Evolutionary conservation across 305 asterid species (phyloP), one percentile per base, ranked within the genome.

Genomic region (Rubia peregrina): DNA sequence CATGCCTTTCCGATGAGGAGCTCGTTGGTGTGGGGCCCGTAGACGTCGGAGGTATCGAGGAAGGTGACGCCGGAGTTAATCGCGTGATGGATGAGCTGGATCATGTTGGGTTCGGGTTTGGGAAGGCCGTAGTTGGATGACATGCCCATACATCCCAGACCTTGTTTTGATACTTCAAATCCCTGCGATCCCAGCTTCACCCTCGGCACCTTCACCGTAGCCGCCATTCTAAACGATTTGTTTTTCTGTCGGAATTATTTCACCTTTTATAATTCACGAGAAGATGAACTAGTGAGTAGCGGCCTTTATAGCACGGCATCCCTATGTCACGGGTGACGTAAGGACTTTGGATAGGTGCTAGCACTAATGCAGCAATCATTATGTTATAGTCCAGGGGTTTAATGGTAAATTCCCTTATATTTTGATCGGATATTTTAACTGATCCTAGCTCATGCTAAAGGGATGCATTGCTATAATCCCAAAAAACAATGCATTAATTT

Each of bases 61-160:
- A 80, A 61, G 6, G 84, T 82, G 71, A 82, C 70, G 24, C 86
- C 86, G 64, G 76, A 64, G 46, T 74, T 43, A 13, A 77, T 70
- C 14, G 83, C 86, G 17, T 77, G 80, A 71, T 70, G 83, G 57
- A 82, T 79, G 36, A 82, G 80, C 5, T 65, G 2, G 68, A 82
- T 77, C 86, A 82, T 82, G 0, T 79, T 83, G 19, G 76, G 53
- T 10, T 79, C 83, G 51, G 85, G 85, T 71, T 79, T 82, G 21
- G 86, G 78, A 9, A 74, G 66, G 67, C 85, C 80, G 65, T 76
- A 82, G 48, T 43, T 38, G 22, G 74, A 41, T 1, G 86, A 76
- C 86, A 76, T 82, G 1, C 86, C 78, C 83, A 82, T 79, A 64
- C 82, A 82, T 9, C 82, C 86, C 11, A 82, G 74, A 6, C 85